Base-by-base conservation (phyloP, 2,329 filamentous ascomycete species). In the Rhinocladiella similis region DNA sequence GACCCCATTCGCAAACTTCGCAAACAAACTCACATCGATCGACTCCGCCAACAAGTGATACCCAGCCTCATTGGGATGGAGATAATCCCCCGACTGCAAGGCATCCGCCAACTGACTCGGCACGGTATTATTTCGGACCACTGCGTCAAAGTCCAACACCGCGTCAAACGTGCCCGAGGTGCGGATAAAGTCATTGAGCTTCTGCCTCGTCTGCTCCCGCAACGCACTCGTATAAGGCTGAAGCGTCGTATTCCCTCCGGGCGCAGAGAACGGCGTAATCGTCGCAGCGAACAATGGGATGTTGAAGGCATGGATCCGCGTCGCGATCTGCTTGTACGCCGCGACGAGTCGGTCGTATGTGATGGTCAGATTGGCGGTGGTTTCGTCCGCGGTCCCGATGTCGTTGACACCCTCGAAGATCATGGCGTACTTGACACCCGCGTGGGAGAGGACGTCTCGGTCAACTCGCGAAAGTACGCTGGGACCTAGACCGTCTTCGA, bases 361-460 rank as follows among this genome's bases (percentile, higher is more conserved):
- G 3, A 69, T 65, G 2, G 63, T 60, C 63, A 86, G 83, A 0
- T 75, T 70, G 0, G 66, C 69, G 0, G 68, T 48, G 19, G 80
- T 79, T 0, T 77, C 64, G 1, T 72, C 70, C 0, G 76, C 79
- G 1, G 69, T 73, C 3, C 85, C 86, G 54, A 89, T 87, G 65
- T 89, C 86, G 65, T 88, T 88, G 25, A 89, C 84, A 18, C 86
- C 85, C 68, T 87, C 83, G 67, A 87, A 89, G 36, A 88, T 76
- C 72, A 89, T 78, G 19, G 81, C 81, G 65, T 85, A 87, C 62
- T 76, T 75, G 2, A 84, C 79, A 3, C 81, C 81, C 0, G 80
- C 75, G 29, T 83, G 80, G 0, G 79, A 69, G 1, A 89, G 75
- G 1, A 86, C 80, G 66, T 89, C 86, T n/a, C 85, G 79, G 66